phyloP scores from a whole-genome alignment of 2,329 filamentous ascomycete genomes.

The Ascochyta viciae-villosae region DNA sequence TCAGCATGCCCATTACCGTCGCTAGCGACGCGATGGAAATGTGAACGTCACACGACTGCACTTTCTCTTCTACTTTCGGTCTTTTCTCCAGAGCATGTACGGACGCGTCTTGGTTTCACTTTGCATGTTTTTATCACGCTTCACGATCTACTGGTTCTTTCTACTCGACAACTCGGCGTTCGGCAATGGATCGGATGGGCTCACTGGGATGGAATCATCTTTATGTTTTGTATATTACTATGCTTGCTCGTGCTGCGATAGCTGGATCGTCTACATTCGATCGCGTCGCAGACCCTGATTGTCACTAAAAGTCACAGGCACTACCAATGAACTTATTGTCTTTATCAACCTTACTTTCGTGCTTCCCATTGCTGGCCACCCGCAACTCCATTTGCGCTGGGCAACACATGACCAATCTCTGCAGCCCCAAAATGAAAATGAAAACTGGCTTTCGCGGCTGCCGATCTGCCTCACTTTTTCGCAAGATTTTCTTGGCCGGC shows the following conservation, averaged over 20 bases:
- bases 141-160: constrained; percentile 35
- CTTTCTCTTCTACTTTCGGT: constrained; percentile 23
- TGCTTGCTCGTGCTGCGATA: constrained; percentile 39
- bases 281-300: constrained; percentile 38
- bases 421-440: background rate
- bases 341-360: background rate
- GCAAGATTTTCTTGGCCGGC: constrained; percentile 13
- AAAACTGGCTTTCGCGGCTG: background rate
- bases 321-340: constrained; percentile 10
- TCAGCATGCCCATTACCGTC: constrained; percentile 25
- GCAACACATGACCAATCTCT: background rate
- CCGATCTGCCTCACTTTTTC: constrained; percentile 19
- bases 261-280: constrained; percentile 44
- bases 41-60: constrained; percentile 22
- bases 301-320: constrained; percentile 19
- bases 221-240: constrained; percentile 44
- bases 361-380: background rate
- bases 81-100: constrained; percentile 27
- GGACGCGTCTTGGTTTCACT: constrained; percentile 31
- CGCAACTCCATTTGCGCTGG: background rate
- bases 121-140: constrained; percentile 31
- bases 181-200: constrained; percentile 39
- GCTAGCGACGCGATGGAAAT: constrained; percentile 48
- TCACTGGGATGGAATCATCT: constrained; percentile 35
- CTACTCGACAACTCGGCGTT: constrained; percentile 44